Percentiles rank a stretch among this genome's conserved stretches.
These are phyloP conservation scores for Phytophthora sansomeana DNA, from an alignment of 352 stramenopile genomes.

Conservation along the genomic window DNA sequence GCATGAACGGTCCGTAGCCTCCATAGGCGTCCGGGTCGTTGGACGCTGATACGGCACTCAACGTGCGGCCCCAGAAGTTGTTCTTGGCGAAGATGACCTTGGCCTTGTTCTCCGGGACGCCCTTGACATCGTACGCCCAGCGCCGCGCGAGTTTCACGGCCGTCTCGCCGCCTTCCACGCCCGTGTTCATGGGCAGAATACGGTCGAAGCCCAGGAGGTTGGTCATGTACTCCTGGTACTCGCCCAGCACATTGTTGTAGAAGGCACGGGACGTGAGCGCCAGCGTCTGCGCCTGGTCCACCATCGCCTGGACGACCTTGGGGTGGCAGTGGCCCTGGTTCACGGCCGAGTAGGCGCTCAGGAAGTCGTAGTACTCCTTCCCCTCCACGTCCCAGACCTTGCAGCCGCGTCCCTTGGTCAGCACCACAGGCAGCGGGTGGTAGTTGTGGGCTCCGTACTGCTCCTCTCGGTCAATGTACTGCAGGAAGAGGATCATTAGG, in stretches of 20 bases:
- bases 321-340: conserved; percentile 98
- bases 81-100: conserved; percentile 97
- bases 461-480: conserved; percentile 91
- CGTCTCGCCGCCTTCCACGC: conserved; percentile 98
- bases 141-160: conserved; percentile 96
- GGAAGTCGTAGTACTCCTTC: conserved; percentile 98
- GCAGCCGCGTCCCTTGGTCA: conserved; percentile 92
- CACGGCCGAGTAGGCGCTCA: conserved; percentile 94
- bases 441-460: conserved; percentile 98
- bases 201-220: conserved; percentile 98
- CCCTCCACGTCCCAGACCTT: conserved; percentile 97
- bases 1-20: conserved; percentile 98
- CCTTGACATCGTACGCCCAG: conserved; percentile 99
- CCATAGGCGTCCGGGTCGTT: conserved; percentile 90
- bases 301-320: conserved; percentile 96
- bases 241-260: conserved; percentile 97
- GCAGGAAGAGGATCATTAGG: background rate
- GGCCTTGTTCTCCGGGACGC: conserved; percentile 91
- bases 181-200: conserved; percentile 99
- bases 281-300: conserved; percentile 94
- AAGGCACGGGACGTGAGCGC: conserved; percentile 98
- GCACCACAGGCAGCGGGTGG: conserved; percentile 97
- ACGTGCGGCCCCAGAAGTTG: conserved; percentile 99
- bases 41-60: conserved; percentile 96
- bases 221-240: conserved; percentile 98